Percentiles rank a stretch among this genome's conserved stretches.
These are phyloP conservation scores for Cynara cardunculus DNA, from an alignment of 129 eudicot genomes.

Conservation along the genomic window DNA sequence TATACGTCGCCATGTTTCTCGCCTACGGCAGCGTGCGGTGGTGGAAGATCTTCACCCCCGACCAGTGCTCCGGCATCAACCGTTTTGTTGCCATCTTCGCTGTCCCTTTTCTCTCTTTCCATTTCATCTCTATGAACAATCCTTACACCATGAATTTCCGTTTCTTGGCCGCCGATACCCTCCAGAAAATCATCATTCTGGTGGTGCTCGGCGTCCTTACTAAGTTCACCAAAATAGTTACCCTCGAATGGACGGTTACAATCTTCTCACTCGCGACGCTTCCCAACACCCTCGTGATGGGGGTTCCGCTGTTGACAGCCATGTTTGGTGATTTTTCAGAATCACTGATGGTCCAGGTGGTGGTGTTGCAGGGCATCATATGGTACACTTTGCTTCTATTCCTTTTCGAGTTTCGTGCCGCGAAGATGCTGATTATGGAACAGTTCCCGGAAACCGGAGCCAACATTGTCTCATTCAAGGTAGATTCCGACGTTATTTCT, in stretches of 20 bases:
- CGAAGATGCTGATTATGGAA: conserved; percentile 42
- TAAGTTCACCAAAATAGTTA: conserved; percentile 27
- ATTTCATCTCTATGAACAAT: conserved; percentile 51
- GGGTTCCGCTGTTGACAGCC: conserved; percentile 43
- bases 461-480: conserved; percentile 35
- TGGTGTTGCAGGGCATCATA: conserved; percentile 51
- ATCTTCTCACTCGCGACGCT: conserved; percentile 55
- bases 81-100: conserved; percentile 57
- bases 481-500: conserved; percentile 50
- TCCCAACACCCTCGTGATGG: conserved; percentile 64
- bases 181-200: conserved; percentile 46
- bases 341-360: conserved; percentile 51
- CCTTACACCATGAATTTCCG: conserved; percentile 53
- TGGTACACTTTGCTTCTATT: conserved; percentile 61
- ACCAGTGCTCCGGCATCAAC: conserved; percentile 61
- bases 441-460: conserved; percentile 49
- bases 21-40: conserved; percentile 53
- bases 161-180: conserved; percentile 56
- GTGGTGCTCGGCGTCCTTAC: conserved; percentile 25
- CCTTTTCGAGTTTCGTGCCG: conserved; percentile 53
- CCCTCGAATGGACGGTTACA: conserved; percentile 51
- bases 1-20: conserved; percentile 53
- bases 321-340: conserved; percentile 51
- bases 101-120: conserved; percentile 52
- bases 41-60: conserved; percentile 54